Evolutionary conservation across 2,329 filamentous ascomycete species (phyloP).

Genomic region (Penicillium sp.): DNA sequence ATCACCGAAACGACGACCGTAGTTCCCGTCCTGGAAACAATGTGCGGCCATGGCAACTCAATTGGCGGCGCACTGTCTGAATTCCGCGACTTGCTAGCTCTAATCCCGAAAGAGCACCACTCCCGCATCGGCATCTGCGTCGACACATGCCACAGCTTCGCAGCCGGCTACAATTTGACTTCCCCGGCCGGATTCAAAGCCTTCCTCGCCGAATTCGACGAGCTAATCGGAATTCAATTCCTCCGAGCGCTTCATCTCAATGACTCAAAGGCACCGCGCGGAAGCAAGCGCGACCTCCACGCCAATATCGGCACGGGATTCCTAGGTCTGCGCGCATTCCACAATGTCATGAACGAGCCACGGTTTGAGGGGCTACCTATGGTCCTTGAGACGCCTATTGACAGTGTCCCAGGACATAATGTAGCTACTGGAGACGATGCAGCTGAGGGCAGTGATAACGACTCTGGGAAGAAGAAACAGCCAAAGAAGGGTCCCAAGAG

Average conservation of each 20-base stretch:
- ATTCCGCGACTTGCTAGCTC: slow-evolving; percentile 75
- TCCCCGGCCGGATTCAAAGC: slow-evolving; percentile 68
- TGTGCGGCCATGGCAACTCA: slow-evolving; percentile 86
- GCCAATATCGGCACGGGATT: slow-evolving; percentile 97
- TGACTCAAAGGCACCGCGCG: slow-evolving; percentile 87
- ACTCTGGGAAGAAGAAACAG: slow-evolving; percentile 24
- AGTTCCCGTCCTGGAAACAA: slow-evolving; percentile 86
- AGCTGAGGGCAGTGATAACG: slow-evolving; percentile 15
- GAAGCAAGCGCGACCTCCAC: slow-evolving; percentile 81
- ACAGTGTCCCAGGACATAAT: slow-evolving; percentile 54
- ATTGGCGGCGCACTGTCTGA: slow-evolving; percentile 85
- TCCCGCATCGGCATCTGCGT: slow-evolving; percentile 86
- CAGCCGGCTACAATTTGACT: slow-evolving; percentile 86
- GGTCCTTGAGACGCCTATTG: slow-evolving; percentile 94
- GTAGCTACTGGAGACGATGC: slow-evolving; percentile 18
- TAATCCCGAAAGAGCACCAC: slow-evolving; percentile 71
- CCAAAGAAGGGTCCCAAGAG: slow-evolving; percentile 22
- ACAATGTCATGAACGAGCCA: slow-evolving; percentile 81
- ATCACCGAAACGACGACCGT: slow-evolving; percentile 74
- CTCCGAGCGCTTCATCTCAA: slow-evolving; percentile 88
- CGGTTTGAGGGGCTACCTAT: slow-evolving; percentile 78
- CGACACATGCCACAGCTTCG: slow-evolving; percentile 95
- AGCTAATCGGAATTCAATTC: slow-evolving; percentile 72
- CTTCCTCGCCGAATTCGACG: slow-evolving; percentile 74
- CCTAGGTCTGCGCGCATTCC: slow-evolving; percentile 83